phyloP scores from a whole-genome alignment of 345 rosid genomes.

The Pelargonium nanum region DNA sequence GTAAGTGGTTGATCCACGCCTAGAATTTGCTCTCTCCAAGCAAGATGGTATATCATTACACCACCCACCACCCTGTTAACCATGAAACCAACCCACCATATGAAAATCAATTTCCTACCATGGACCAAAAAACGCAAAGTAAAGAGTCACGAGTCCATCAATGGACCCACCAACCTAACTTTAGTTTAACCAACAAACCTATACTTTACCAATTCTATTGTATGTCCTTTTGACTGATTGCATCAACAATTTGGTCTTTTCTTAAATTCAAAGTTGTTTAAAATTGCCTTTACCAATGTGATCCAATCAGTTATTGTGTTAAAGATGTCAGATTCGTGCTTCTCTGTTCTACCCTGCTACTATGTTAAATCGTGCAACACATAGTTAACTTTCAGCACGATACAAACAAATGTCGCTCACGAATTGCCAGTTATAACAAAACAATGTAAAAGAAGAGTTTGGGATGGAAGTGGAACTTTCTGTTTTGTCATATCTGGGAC shows the following conservation, averaged over 20 bases:
- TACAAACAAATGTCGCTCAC: too few relatives aligned
- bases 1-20: conserved; percentile 66
- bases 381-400: too few relatives aligned
- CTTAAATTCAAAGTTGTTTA: neutral
- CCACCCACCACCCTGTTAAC: conserved; percentile 94
- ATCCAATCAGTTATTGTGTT: too few relatives aligned
- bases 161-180: conserved; percentile 13
- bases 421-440: too few relatives aligned
- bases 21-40: conserved; percentile 54
- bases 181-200: neutral
- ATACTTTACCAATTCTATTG: neutral
- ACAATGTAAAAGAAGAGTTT: too few relatives aligned
- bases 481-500: neutral
- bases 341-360: too few relatives aligned
- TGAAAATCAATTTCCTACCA: neutral
- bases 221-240: neutral
- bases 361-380: too few relatives aligned
- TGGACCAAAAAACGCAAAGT: neutral
- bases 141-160: too few relatives aligned
- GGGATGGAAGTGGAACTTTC: too few relatives aligned
- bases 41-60: conserved; percentile 78
- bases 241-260: neutral
- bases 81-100: neutral
- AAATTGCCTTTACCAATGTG: neutral
- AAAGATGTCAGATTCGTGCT: too few relatives aligned